Percentiles rank a stretch among this genome's conserved stretches.
These are phyloP conservation scores for Komagataella kurtzmanii DNA, from an alignment of 805 yeast genomes.

Conservation along the genomic window DNA sequence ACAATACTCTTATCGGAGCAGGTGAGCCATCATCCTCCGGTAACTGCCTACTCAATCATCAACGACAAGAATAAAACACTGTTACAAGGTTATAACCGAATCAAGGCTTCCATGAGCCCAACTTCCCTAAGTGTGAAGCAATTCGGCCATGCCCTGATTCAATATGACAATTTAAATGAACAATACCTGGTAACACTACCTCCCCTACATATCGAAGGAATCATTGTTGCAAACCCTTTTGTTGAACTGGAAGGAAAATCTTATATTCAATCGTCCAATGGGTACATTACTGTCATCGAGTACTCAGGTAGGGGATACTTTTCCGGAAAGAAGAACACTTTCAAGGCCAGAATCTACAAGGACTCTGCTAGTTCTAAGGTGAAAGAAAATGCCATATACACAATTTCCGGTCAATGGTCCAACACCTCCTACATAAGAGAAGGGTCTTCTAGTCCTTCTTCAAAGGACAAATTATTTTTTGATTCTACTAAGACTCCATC, in stretches of 20 bases:
- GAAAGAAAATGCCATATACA: conserved; percentile 56
- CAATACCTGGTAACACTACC: conserved; percentile 78
- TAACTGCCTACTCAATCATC: conserved; percentile 79
- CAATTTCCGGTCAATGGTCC: conserved; percentile 90
- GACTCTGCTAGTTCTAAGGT: conserved; percentile 31
- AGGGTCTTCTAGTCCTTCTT: conserved; percentile 31
- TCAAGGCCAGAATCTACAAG: conserved; percentile 70
- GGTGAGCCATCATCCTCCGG: conserved; percentile 96
- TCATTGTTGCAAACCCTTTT: conserved; percentile 81
- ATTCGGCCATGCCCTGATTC: conserved; percentile 77
- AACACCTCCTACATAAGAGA: conserved; percentile 52
- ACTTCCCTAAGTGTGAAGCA: conserved; percentile 78
- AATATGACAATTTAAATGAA: conserved; percentile 49
- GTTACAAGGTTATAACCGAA: conserved; percentile 82
- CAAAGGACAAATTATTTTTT: conserved; percentile 41
- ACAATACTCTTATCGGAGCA: conserved; percentile 78
- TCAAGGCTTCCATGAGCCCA: conserved; percentile 71
- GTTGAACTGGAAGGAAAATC: conserved; percentile 88
- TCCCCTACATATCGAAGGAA: conserved; percentile 89
- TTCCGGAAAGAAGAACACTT: conserved; percentile 86
- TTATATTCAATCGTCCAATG: conserved; percentile 72
- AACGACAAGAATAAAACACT: conserved; percentile 58
- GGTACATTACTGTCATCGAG: conserved; percentile 61
- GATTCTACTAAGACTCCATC: conserved; percentile 41
- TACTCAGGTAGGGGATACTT: conserved; percentile 91